Base-by-base conservation (phyloP, 2,329 filamentous ascomycete species). In the Aspergillus brasiliensis region DNA sequence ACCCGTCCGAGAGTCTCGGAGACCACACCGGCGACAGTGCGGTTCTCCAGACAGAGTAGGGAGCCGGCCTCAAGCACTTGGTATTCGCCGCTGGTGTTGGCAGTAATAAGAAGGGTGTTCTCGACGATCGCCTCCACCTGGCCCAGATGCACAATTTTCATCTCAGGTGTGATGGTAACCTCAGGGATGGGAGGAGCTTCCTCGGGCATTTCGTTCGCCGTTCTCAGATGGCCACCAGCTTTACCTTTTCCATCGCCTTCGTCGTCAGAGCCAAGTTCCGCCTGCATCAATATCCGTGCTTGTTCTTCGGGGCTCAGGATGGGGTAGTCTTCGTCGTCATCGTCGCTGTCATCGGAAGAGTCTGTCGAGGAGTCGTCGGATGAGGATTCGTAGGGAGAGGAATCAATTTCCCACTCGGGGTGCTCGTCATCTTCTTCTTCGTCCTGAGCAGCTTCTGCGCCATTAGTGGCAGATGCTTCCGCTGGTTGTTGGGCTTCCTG, bases 1-100 rank as follows among this genome's bases (percentile, higher is more conserved):
- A 97, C 92, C 70, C 91, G 86, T 49, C 94, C 95, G 34, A 98
- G 84, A 5, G 91, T 91, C 70, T 98, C 94, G 4, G 88, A 84
- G n/a, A 98, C 85, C 17, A 86, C 88, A 23, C 93, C 95, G 56
- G 97, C 84, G 27, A 97, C 85, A 19, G 83, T 85, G 55, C 92
- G 84, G 67, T 95, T 86, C 63, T 86, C 85, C 27, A 88, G 86
- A 77, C 92, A 97, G 27, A 99, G 83, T 3, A 96, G 85, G 0
- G 93, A 96, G 28, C 91, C 92, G 5, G 85, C 84, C 70, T 97
- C 92, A 1, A 98, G 84, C 0, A 97, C 92, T 69, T 90, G 88
- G 65, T 92, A 91, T 71, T 95, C 91, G 62, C 92, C 92, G 5
- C 90, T 87, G 0, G 84, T 89, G 55, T 87, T 88, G 31, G 90